Conservation (phyloP, 2,329 filamentous ascomycete genomes). For the Claviceps spartinae region DNA sequence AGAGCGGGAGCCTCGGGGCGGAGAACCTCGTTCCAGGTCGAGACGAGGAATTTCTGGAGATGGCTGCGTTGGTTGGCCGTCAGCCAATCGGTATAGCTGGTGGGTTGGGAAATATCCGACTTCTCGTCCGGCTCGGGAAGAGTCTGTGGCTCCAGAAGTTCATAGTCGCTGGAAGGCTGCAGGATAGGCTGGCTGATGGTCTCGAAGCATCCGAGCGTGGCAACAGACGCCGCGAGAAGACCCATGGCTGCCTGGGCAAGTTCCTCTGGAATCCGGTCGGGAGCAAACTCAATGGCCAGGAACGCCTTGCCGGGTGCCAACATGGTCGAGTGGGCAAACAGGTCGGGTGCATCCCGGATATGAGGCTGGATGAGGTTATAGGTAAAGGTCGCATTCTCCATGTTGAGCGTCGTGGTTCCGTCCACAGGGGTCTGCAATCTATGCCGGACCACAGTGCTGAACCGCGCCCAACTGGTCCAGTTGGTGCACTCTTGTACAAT, state of each 20-base stretch:
- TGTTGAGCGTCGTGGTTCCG: constrained; percentile 27
- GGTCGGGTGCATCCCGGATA: constrained; percentile 28
- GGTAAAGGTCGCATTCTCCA: constrained; percentile 32
- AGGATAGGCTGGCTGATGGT: constrained; percentile 32
- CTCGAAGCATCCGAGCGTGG: constrained; percentile 30
- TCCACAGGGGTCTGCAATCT: constrained; percentile 18
- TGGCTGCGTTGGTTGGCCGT: constrained; percentile 25
- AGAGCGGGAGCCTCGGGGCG: constrained; percentile 25
- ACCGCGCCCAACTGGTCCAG: constrained; percentile 39
- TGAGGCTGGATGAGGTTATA: constrained; percentile 27
- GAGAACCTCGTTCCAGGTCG: constrained; percentile 32
- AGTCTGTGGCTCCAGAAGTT: constrained; percentile 24
- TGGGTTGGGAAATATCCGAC: constrained; percentile 5
- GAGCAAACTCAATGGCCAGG: constrained; percentile 32
- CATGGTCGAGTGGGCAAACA: constrained; percentile 30
- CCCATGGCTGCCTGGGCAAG: constrained; percentile 32
- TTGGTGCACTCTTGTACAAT: constrained; percentile 39
- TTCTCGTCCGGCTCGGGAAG: constrained; percentile 20
- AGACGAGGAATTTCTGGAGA: constrained; percentile 27
- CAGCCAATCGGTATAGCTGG: constrained; percentile 15
- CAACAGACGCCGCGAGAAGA: constrained; percentile 31
- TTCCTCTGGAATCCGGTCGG: constrained; percentile 25
- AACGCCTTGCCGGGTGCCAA: constrained; percentile 23
- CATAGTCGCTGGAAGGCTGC: constrained; percentile 27
- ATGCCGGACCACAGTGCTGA: constrained; percentile 42